Base-by-base conservation (phyloP, 208 protist species). In the Crithidia brevicula region DNA sequence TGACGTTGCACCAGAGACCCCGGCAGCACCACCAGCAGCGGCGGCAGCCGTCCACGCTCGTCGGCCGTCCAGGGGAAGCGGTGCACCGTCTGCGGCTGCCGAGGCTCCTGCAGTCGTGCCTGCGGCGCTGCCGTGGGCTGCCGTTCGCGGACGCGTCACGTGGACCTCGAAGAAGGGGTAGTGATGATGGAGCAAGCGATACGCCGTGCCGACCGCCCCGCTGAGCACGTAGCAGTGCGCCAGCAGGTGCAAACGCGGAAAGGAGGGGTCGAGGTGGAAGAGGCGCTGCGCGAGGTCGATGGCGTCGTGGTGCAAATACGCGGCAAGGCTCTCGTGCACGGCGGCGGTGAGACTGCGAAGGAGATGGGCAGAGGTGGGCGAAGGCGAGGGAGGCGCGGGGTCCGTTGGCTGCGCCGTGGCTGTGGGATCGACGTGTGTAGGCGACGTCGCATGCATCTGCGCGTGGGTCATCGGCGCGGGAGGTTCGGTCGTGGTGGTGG, bases 271-370 rank as follows among this genome's bases (percentile, higher is more conserved):
- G 30, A 90, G 31, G 53, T 94, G 85, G 61, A 84, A 86, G 25
- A 98, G 81, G 8, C 89, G 81, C 69, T 98, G 93, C 4, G 96
- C 88, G 27, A 93, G 86, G 58, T 97, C 97, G 62, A 96, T 82
- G 38, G 93, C 92, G 77, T 98, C 97, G 10, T 56, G 33, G 57
- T 85, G 88, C 34, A 97, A 43, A 65, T 93, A 86, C 22, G 53
- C 60, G 27, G 64, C 25, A 13, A 96, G 74, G 42, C 82, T 92
- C 23, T 92, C 83, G 18, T 79, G 54, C n/a, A 96, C 74, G 23
- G 67, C 62, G 15, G 66, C 46, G 22, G 50, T 30, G 51, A 81
- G 71, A 28, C 71, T 64, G 47, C 22, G 43, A 49, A 69, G 31
- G 8, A 80, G 28, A n/a, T 75, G 72, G 11, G 45, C 27, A 4